Percentiles rank a stretch among this genome's conserved stretches.
Evolutionary conservation across 306 rosid genomes (phyloP).

Genomic region (Ziziphus jujuba): DNA sequence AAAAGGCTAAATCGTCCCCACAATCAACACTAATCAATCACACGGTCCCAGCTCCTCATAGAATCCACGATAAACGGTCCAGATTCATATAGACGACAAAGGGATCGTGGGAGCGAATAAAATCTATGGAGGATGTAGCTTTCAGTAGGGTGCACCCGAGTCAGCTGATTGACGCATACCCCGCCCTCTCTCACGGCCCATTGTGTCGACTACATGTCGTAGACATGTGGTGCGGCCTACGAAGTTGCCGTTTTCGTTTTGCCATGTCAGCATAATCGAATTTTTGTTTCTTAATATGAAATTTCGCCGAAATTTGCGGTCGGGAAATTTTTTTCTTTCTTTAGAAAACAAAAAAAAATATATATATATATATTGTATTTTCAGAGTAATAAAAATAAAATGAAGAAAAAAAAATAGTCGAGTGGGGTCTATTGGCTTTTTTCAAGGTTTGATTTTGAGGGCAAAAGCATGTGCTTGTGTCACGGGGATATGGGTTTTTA

Average conservation of each 20-base stretch:
- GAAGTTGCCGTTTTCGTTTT: neutral
- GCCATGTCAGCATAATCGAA: conserved; percentile 41
- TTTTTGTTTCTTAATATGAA: conserved; percentile 2
- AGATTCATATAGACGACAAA: conserved; percentile 16
- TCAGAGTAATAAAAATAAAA: neutral
- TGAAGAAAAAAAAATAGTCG: neutral
- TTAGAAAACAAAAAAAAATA: neutral
- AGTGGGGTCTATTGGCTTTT: conserved; percentile 40
- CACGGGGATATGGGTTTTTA: conserved; percentile 18
- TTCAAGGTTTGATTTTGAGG: conserved; percentile 53
- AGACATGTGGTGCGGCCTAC: conserved; percentile 2
- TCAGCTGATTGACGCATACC: conserved; percentile 13
- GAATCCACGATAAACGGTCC: conserved; percentile 17
- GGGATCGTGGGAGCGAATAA: conserved; percentile 24
- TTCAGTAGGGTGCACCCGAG: conserved; percentile 17
- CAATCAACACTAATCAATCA: conserved; percentile 8
- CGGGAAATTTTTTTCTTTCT: neutral
- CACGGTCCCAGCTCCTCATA: neutral
- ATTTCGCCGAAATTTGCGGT: conserved; percentile 54
- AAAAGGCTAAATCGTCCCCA: conserved; percentile 15
- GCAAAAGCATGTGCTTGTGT: conserved; percentile 54
- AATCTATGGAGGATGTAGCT: conserved; percentile 24
- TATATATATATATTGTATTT: neutral
- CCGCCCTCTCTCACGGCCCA: conserved; percentile 37
- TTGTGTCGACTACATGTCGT: conserved; percentile 15